phyloP scores from a whole-genome alignment of 495 filamentous ascomycete species.

The Delitschia confertaspora region DNA sequence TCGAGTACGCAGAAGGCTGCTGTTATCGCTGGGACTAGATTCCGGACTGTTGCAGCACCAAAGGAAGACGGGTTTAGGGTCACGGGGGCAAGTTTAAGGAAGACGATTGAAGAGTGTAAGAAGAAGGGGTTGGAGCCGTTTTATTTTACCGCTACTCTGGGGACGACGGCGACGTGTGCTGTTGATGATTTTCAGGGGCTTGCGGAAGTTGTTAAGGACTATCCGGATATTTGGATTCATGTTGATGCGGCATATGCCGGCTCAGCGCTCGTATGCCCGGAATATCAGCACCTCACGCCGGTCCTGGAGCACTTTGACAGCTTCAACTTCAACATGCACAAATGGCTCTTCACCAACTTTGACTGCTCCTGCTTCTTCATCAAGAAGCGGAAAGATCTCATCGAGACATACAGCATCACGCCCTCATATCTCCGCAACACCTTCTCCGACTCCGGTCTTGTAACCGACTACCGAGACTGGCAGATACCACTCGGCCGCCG shows the following conservation, averaged over 20 bases:
- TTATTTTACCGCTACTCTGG: slow-evolving; percentile 75
- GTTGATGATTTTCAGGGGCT: slow-evolving; percentile 73
- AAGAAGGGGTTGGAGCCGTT: slow-evolving; percentile 68
- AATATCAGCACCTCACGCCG: slow-evolving; percentile 62
- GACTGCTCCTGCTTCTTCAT: slow-evolving; percentile 44
- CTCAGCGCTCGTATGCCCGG: slow-evolving; percentile 67
- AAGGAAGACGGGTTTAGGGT: slow-evolving; percentile 59
- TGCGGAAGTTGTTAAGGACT: slow-evolving; percentile 52
- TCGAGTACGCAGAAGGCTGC: slow-evolving; percentile 81
- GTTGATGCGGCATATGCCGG: slow-evolving; percentile 96
- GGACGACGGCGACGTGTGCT: slow-evolving; percentile 82
- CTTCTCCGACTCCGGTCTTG: slow-evolving; percentile 70
- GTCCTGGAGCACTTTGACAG: slow-evolving; percentile 64
- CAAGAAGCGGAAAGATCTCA: slow-evolving; percentile 62
- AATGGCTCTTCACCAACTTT: slow-evolving; percentile 94
- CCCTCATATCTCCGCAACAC: slow-evolving; percentile 75
- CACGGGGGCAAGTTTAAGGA: slow-evolving; percentile 53
- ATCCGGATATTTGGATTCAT: slow-evolving; percentile 76
- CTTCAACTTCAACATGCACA: slow-evolving; percentile 95
- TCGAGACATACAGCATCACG: slow-evolving; percentile 69
- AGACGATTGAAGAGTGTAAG: slow-evolving; percentile 52
- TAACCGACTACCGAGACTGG: slow-evolving; percentile 98
- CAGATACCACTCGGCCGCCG: slow-evolving; percentile 89
- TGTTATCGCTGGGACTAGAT: slow-evolving; percentile 73
- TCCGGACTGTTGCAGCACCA: slow-evolving; percentile 53